Conservation (phyloP, 768 basidiomycete genomes). For the Boletus huronensis region DNA sequence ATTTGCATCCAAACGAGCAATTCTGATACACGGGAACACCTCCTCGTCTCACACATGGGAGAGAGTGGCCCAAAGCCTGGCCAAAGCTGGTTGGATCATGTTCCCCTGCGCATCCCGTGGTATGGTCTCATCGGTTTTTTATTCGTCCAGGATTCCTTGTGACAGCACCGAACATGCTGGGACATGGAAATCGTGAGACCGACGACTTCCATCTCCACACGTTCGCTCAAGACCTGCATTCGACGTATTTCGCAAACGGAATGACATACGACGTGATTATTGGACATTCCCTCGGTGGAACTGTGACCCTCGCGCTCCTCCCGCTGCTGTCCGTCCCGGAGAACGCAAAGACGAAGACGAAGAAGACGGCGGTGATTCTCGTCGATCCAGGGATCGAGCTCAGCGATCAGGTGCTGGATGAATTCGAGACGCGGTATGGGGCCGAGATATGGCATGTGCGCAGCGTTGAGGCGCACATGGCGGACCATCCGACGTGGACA, state of each 20-base stretch:
- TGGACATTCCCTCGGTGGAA: constrained; percentile 16
- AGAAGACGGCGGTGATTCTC: constrained; percentile 8
- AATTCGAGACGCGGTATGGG: background rate
- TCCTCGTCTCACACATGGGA: constrained; percentile 16
- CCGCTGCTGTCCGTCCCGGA: constrained; percentile 2
- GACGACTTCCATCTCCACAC: constrained; percentile 10
- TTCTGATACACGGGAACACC: no score
- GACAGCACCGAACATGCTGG: constrained; percentile 16
- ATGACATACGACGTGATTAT: constrained; percentile 15
- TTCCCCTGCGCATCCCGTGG: background rate
- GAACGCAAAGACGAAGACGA: background rate
- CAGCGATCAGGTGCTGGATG: background rate
- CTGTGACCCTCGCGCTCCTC: constrained; percentile 9
- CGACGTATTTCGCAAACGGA: constrained; percentile 14
- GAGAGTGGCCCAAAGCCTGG: constrained; percentile 6
- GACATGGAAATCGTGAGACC: constrained; percentile 12
- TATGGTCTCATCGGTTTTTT: background rate
- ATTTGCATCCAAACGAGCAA: constrained; percentile 12
- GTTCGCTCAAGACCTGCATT: constrained; percentile 13
- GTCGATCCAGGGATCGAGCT: constrained; percentile 14
- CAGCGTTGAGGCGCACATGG: constrained; percentile 6
- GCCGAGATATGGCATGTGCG: background rate
- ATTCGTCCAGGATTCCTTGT: constrained; percentile 10
- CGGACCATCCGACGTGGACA: constrained; percentile 15
- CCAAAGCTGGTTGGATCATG: constrained; percentile 1